Base-by-base conservation (phyloP, 2,329 filamentous ascomycete genomes). In the Monosporascus sp. region DNA sequence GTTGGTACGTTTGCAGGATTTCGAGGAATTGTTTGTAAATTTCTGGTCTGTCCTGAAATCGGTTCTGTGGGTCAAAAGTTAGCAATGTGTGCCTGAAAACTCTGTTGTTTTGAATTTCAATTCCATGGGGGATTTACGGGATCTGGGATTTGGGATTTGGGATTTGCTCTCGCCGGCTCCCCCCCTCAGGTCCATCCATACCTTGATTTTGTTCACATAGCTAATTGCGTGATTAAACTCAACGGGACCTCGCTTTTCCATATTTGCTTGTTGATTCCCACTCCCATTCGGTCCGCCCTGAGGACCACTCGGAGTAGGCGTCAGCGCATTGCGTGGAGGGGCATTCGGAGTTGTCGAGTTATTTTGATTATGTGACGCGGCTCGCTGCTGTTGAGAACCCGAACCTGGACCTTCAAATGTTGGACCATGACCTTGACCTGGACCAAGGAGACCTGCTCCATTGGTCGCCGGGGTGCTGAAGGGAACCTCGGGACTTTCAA, bases 151-250 rank as follows among this genome's bases (percentile, higher is more conserved):
- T 35, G 9, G 31, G 31, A 14, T 5, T 14, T 31, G 28, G 11
- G 9, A 35, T 35, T 11, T 11, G 31, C 31, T 35, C 31, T 35
- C 31, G 31, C 31, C 11, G 31, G 31, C 31, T 35, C 31, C 31
- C 31, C 9, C 5, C 11, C 9, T 35, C 20, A 35, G 31, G 31
- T 14, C 31, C 81, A 70, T 43, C 20, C 81, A 70, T 74, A 94
- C 92, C 86, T 99, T 99, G 65, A 99, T 99, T 75, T 99, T 99
- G 69, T 99, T 99, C 51, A 99, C 94, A 66, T 99, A 99, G 70
- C 92, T 97, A 59, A 99, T 99, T 0, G 94, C 94, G 73, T 99
- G 94, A 68, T 99, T 99, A 72, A 99, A 99, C 68, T 99, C 94
- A 18, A 99, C 94, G 1, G 94, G 94, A 0, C 92, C 93, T 52